Percentiles rank a stretch among this genome's conserved stretches.
Conservation (phyloP, 352 stramenopile species). For the Pythium apleroticum region DNA sequence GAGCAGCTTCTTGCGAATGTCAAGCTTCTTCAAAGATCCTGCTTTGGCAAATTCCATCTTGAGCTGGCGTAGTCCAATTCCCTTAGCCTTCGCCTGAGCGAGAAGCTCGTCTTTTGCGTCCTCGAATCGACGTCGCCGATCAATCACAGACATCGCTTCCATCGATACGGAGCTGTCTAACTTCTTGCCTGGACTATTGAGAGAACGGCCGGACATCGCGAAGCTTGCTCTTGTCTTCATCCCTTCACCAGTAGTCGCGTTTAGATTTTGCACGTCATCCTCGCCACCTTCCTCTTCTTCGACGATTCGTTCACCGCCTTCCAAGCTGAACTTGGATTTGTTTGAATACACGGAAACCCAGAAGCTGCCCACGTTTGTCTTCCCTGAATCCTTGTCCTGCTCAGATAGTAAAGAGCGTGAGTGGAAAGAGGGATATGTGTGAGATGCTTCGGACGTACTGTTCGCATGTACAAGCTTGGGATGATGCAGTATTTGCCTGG, state of each 20-base stretch:
- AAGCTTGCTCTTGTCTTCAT: slow-evolving; percentile 18
- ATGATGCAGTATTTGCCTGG: slow-evolving; percentile 80
- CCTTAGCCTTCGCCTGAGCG: slow-evolving; percentile 55
- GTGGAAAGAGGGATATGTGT: not conserved
- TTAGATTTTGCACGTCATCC: slow-evolving; percentile 12
- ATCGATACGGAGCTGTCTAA: slow-evolving; percentile 31
- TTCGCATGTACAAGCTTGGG: slow-evolving; percentile 87
- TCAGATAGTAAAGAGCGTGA: not conserved
- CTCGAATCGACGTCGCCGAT: slow-evolving; percentile 61
- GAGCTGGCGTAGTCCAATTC: slow-evolving; percentile 64
- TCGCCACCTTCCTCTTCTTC: slow-evolving; percentile 80
- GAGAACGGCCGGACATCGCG: slow-evolving; percentile 1
- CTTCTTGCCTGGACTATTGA: slow-evolving; percentile 32
- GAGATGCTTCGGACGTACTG: slow-evolving; percentile 37
- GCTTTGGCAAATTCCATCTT: slow-evolving; percentile 69
- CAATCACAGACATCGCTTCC: slow-evolving; percentile 37
- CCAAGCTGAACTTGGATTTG: slow-evolving; percentile 59
- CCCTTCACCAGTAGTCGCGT: slow-evolving; percentile 2
- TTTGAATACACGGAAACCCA: slow-evolving; percentile 84
- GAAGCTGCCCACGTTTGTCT: slow-evolving; percentile 76
- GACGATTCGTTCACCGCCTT: slow-evolving; percentile 73
- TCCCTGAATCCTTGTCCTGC: slow-evolving; percentile 76
- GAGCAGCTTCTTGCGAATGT: slow-evolving; percentile 62
- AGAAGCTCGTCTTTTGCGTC: slow-evolving; percentile 74
- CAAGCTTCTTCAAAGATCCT: slow-evolving; percentile 43